phyloP scores from a whole-genome alignment of 768 basidiomycete genomes.

The Lactifluus rugatus region DNA sequence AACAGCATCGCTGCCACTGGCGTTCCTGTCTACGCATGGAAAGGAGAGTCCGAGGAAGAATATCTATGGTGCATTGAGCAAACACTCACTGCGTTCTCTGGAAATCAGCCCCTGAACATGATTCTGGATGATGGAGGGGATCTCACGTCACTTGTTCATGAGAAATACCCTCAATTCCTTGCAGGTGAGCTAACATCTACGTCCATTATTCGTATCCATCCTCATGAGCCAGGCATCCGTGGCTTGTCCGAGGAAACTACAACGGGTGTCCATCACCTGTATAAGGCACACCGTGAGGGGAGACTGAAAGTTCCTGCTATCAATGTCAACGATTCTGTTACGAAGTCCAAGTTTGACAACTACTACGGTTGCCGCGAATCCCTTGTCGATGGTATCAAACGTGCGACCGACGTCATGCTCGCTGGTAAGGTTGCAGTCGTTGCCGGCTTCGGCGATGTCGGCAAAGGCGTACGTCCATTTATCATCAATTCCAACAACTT shows the following conservation, averaged over 20 bases:
- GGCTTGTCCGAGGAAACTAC: constrained; percentile 99
- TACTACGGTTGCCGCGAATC: constrained; percentile 99
- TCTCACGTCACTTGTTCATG: constrained; percentile 87
- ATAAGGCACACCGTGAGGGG: constrained; percentile 95
- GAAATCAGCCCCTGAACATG: constrained; percentile 85
- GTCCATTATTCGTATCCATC: constrained; percentile 2
- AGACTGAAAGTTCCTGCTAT: constrained; percentile 96
- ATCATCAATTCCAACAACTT: not conserved
- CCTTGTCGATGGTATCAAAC: constrained; percentile 99
- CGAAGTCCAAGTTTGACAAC: constrained; percentile 99
- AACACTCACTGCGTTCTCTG: constrained; percentile 79
- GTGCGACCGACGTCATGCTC: constrained; percentile 99
- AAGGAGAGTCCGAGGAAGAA: constrained; percentile 99
- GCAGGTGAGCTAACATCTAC: constrained; percentile 36
- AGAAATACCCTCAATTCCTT: constrained; percentile 90
- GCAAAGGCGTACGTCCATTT: constrained; percentile 77
- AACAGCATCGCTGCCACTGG: constrained; percentile 91
- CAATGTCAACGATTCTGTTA: constrained; percentile 99
- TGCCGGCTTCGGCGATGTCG: constrained; percentile 98
- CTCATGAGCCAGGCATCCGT: constrained; percentile 49
- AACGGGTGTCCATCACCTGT: constrained; percentile 98
- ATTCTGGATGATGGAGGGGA: constrained; percentile 99
- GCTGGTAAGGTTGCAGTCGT: constrained; percentile 99
- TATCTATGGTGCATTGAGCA: constrained; percentile 98
- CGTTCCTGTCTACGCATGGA: constrained; percentile 98